Conservation (phyloP, 371 early-diverging fungal species). For the Rhizopus sp. region DNA sequence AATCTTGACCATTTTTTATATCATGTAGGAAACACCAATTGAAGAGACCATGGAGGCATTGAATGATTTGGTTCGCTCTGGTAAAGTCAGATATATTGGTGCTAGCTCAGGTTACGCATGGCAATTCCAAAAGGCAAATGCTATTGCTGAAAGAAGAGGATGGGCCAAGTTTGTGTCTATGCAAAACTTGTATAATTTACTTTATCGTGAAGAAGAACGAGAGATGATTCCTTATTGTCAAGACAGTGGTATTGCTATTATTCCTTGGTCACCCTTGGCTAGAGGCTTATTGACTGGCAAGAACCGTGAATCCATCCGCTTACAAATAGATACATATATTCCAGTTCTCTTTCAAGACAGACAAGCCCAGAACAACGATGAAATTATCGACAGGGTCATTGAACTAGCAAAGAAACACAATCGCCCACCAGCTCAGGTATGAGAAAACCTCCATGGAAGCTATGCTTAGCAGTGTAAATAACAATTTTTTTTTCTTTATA, state of each 20-base stretch:
- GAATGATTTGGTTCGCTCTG: constrained; percentile 49
- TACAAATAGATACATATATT: constrained; percentile 1
- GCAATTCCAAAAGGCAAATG: constrained; percentile 30
- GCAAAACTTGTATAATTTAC: constrained; percentile 45
- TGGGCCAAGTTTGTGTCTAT: constrained; percentile 50
- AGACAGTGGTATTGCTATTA: constrained; percentile 36
- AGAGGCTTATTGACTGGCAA: constrained; percentile 22
- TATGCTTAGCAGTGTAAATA: background rate
- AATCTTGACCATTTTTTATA: constrained; percentile 3
- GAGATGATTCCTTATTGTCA: constrained; percentile 49
- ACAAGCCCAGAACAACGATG: constrained; percentile 11
- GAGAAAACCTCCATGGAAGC: background rate
- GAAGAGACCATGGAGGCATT: constrained; percentile 62
- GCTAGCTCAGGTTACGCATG: constrained; percentile 36
- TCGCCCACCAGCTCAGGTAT: constrained; percentile 19
- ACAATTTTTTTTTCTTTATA: constrained; percentile 1
- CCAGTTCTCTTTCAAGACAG: constrained; percentile 11
- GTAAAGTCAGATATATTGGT: constrained; percentile 54
- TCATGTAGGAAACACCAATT: constrained; percentile 34
- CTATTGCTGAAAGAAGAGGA: constrained; percentile 41
- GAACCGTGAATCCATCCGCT: constrained; percentile 8
- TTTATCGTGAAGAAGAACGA: constrained; percentile 60
- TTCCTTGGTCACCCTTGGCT: constrained; percentile 46
- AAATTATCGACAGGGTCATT: constrained; percentile 17
- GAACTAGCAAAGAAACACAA: constrained; percentile 17